Conservation (phyloP, 2,329 filamentous ascomycete genomes). For the Talaromyces marneffei region DNA sequence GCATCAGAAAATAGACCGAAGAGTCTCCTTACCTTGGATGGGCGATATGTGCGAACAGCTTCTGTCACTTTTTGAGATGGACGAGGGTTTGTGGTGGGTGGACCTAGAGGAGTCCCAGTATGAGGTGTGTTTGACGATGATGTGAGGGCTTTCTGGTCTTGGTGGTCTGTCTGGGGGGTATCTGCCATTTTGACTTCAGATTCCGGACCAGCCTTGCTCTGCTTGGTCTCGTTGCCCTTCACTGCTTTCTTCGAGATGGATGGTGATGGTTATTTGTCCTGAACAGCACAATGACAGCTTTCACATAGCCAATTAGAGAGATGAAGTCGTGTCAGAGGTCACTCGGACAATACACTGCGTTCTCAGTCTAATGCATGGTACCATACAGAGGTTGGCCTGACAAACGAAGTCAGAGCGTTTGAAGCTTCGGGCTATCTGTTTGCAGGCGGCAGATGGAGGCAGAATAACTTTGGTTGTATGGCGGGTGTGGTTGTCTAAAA, state of each 20-base stretch:
- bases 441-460: conserved; percentile 8
- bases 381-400: not conserved
- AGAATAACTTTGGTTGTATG: conserved; percentile 7
- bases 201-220: not conserved
- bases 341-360: not conserved
- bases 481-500: not conserved
- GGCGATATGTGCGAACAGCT: conserved; percentile 69
- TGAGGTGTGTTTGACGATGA: conserved; percentile 12
- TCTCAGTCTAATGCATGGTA: not conserved
- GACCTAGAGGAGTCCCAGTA: conserved; percentile 9
- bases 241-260: not conserved
- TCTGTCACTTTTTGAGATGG: conserved; percentile 65
- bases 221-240: not conserved
- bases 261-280: not conserved
- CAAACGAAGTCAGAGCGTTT: not conserved
- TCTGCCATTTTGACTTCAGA: conserved; percentile 19
- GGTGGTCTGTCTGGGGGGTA: conserved; percentile 9
- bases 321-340: not conserved
- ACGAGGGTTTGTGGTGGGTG: conserved; percentile 15
- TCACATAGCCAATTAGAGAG: not conserved
- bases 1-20: not conserved
- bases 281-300: not conserved
- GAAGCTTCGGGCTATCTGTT: not conserved
- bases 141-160: conserved; percentile 9
- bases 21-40: conserved; percentile 60